Evolutionary conservation across 768 basidiomycete genomes (phyloP), one percentile per base, ranked within the genome.

Genomic region (Lyophyllum atratum): DNA sequence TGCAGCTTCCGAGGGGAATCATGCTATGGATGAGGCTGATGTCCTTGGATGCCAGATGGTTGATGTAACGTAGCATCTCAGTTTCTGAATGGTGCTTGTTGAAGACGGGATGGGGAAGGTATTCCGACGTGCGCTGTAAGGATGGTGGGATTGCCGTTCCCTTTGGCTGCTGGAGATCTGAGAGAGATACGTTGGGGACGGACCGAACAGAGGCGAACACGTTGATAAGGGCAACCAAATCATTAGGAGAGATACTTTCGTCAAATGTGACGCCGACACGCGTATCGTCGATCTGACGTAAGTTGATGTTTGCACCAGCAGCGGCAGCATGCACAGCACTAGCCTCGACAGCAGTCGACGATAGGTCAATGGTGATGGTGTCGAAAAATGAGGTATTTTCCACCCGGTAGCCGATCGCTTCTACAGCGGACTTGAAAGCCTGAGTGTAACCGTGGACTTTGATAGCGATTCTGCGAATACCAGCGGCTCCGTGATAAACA

Each of bases 31-130:
- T 90, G 29, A 99, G 87, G 26, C 93, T 89, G 55, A 98, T 84
- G 69, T 99, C 97, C 76, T 98, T 98, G 34, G 87, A 87, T 58
- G 95, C 92, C 48, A 99, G 84, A 64, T 94, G 90, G 74, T 93
- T 85, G 67, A 98, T 92, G 73, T 98, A 97, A 34, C 97, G 93
- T 31, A 99, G 79, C 91, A 99, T 95, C 75, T 98, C 95, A 0
- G 97, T 99, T 78, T 99, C 97, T 4, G 95, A 96, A 70, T 98
- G 96, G 67, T 98, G 90, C 54, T 89, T 86, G 79, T 98, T 98
- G 79, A 96, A 99, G 37, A 97, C 93, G 1, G 92, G 83, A 70
- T 99, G 92, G 0, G 85, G 82, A 11, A 99, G 80, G 74, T 86
- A 92, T 40, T 82, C 74, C 2, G 90, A 89, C 2, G 79, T 85